These are phyloP conservation scores for Aspergillus avenaceus DNA, from an alignment of 495 filamentous ascomycete genomes.

Conservation along the genomic window DNA sequence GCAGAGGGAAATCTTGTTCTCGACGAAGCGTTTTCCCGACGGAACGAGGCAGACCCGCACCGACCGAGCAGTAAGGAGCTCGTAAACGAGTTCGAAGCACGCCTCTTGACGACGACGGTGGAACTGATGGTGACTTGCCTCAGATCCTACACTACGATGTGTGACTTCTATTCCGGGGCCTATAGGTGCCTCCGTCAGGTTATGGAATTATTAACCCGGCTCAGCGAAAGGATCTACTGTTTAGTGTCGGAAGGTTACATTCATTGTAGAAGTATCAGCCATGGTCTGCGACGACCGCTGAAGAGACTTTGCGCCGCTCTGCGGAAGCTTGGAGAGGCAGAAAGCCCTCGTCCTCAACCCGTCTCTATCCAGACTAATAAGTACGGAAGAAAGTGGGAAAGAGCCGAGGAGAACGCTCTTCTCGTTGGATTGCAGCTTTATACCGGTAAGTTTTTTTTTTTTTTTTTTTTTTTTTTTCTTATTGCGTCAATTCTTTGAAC, in stretches of 20 bases:
- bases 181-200: constrained; percentile 10
- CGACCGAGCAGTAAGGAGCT: neutral
- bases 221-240: constrained; percentile 9
- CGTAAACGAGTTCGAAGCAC: constrained; percentile 19
- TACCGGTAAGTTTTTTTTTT: constrained; percentile 18
- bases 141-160: constrained; percentile 14
- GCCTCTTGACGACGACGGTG: constrained; percentile 20
- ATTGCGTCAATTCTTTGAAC: too few relatives aligned
- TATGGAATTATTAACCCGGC: constrained; percentile 12
- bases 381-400: constrained; percentile 15
- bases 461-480: too few relatives aligned
- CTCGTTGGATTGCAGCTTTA: constrained; percentile 14
- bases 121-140: constrained; percentile 17
- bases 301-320: constrained; percentile 7
- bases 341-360: neutral
- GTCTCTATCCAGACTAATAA: neutral
- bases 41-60: neutral
- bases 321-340: neutral
- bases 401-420: constrained; percentile 14
- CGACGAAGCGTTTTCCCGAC: constrained; percentile 3
- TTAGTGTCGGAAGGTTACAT: constrained; percentile 1
- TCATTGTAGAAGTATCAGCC: neutral
- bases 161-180: constrained; percentile 1
- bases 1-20: constrained; percentile 3
- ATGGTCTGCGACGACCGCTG: neutral